Evolutionary conservation across 345 rosid species (phyloP).

Genomic region (Microthlaspi erraticum): DNA sequence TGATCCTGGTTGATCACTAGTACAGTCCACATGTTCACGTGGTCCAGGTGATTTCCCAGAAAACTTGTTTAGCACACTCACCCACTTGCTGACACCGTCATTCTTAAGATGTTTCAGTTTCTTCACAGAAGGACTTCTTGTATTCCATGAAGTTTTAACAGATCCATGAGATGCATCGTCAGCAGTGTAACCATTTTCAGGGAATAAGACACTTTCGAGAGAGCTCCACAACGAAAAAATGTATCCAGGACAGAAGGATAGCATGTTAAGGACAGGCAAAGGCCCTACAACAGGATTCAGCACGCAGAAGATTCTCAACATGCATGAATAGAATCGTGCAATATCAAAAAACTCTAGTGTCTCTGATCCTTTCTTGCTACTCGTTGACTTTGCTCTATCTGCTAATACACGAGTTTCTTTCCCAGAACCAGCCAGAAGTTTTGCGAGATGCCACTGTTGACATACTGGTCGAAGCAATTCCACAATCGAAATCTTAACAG

Average conservation of each 20-base stretch:
- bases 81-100: constrained; percentile 75
- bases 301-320: constrained; percentile 75
- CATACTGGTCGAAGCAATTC: constrained; percentile 74
- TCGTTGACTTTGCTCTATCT: constrained; percentile 36
- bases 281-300: constrained; percentile 68
- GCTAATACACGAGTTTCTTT: constrained; percentile 40
- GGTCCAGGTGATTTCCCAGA: constrained; percentile 71
- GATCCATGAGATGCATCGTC: constrained; percentile 27
- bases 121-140: constrained; percentile 48
- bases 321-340: constrained; percentile 76
- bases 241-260: constrained; percentile 88
- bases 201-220: constrained; percentile 63
- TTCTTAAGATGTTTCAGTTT: constrained; percentile 57
- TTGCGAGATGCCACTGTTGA: constrained; percentile 91
- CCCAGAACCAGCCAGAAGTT: constrained; percentile 65
- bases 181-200: constrained; percentile 36
- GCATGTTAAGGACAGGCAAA: constrained; percentile 86
- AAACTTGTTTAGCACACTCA: constrained; percentile 68
- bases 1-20: constrained; percentile 48
- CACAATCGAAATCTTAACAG: constrained; percentile 58
- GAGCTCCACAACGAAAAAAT: constrained; percentile 68
- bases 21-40: constrained; percentile 40
- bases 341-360: constrained; percentile 69
- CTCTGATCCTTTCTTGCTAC: constrained; percentile 42
- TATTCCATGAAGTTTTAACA: constrained; percentile 48